phyloP scores from a whole-genome alignment of 2,329 filamentous ascomycete species.

The Nothophaeocryptopus gaeumannii region DNA sequence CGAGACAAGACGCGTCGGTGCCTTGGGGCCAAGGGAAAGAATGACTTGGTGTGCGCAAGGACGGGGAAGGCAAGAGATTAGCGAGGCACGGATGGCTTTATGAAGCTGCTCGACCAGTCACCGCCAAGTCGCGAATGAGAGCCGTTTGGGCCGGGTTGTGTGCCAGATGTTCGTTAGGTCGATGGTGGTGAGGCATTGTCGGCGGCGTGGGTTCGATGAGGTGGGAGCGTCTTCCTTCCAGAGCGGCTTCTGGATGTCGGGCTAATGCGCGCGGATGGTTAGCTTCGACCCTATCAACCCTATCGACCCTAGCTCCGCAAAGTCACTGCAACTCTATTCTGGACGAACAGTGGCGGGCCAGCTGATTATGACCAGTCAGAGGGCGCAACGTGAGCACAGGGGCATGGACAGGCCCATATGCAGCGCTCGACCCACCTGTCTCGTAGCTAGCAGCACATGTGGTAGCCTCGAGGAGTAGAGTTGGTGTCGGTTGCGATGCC shows the following conservation, averaged over 20 bases:
- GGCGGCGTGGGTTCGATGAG: neutral
- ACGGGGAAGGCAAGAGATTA: neutral
- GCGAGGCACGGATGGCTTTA: constrained; percentile 9
- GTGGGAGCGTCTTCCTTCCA: neutral
- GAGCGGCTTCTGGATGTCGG: constrained; percentile 3
- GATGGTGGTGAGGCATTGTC: neutral
- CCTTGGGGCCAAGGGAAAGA: constrained; percentile 15
- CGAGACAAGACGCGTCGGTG: constrained; percentile 1
- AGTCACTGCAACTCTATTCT: neutral
- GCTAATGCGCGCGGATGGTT: constrained; percentile 4
- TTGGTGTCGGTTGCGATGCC: too few species aligned
- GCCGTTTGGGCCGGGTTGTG: neutral
- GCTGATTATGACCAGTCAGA: neutral
- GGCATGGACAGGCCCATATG: neutral
- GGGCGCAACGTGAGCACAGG: neutral
- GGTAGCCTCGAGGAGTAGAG: too few species aligned
- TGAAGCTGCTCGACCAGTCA: neutral
- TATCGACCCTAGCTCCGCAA: neutral
- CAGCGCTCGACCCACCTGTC: neutral
- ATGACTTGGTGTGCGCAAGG: constrained; percentile 12
- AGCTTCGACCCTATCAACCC: neutral
- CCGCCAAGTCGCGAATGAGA: constrained; percentile 5
- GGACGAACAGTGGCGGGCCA: neutral
- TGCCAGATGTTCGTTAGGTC: neutral
- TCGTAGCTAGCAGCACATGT: too few species aligned